phyloP scores from a whole-genome alignment of 2,329 filamentous ascomycete species.

The Mariannaea sp. region DNA sequence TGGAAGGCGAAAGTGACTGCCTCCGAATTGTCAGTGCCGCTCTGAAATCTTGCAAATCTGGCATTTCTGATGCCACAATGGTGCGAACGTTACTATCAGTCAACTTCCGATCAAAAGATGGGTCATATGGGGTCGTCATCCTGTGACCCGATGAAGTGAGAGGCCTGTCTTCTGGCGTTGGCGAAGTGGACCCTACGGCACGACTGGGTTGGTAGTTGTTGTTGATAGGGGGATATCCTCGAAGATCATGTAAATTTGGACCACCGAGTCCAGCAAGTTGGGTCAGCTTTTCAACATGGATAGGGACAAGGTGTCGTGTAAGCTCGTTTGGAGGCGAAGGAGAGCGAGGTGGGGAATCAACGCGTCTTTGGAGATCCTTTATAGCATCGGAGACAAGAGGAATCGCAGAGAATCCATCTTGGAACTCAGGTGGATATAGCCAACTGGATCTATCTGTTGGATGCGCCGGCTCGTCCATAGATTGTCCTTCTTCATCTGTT shows the following conservation, averaged over 20 bases:
- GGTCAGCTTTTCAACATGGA: conserved; percentile 16
- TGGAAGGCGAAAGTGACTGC: conserved; percentile 44
- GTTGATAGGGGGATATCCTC: conserved; percentile 12
- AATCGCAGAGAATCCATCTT: conserved; percentile 13
- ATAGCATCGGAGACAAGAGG: conserved; percentile 3
- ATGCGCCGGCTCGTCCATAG: too few species aligned
- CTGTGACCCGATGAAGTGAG: too few species aligned
- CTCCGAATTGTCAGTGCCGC: conserved; percentile 36
- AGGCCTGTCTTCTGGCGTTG: conserved; percentile 10
- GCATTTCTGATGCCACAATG: conserved; percentile 33
- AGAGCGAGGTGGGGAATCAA: neutral
- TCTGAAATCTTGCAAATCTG: conserved; percentile 41
- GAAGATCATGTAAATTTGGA: conserved; percentile 32
- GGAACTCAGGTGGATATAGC: conserved; percentile 18
- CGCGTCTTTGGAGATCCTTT: conserved; percentile 13
- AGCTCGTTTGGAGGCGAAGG: conserved; percentile 1
- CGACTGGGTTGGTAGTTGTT: neutral
- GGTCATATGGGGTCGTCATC: conserved; percentile 38
- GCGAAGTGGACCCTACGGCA: conserved; percentile 23
- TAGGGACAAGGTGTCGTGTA: neutral
- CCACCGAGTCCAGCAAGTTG: conserved; percentile 35
- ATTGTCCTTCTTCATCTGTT: too few species aligned
- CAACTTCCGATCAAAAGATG: conserved; percentile 45
- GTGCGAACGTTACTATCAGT: conserved; percentile 43
- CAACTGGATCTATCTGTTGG: neutral